Percentiles rank a stretch among this genome's conserved stretches.
phyloP scores from a whole-genome alignment of 73 alveolate species.

The Blepharisma stoltei region DNA sequence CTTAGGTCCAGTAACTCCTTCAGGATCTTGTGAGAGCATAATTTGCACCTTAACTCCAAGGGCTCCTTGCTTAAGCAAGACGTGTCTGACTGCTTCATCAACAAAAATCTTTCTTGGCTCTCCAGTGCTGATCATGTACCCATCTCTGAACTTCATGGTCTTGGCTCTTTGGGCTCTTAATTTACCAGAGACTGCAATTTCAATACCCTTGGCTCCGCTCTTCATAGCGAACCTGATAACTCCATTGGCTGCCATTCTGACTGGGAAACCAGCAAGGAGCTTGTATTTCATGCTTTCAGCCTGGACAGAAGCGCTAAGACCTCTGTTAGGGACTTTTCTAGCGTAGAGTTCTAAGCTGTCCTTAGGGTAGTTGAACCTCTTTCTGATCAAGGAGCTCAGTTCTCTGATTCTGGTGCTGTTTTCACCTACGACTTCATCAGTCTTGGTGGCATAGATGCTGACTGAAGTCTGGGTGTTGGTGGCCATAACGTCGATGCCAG shows the following conservation, averaged over 20 bases:
- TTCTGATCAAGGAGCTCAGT: slow-evolving; percentile 91
- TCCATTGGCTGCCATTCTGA: slow-evolving; percentile 95
- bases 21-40: slow-evolving; percentile 63
- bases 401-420: slow-evolving; percentile 89
- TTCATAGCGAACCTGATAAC: slow-evolving; percentile 79
- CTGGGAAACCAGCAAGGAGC: slow-evolving; percentile 93
- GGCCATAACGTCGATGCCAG: slow-evolving; percentile 95
- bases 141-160: slow-evolving; percentile 94
- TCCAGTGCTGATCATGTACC: slow-evolving; percentile 96
- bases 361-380: slow-evolving; percentile 92
- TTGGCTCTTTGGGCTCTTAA: slow-evolving; percentile 97
- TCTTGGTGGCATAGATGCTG: slow-evolving; percentile 89
- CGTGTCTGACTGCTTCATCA: slow-evolving; percentile 93
- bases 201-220: slow-evolving; percentile 68
- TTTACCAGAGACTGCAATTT: slow-evolving; percentile 95
- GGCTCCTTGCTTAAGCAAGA: slow-evolving; percentile 94
- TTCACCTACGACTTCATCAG: slow-evolving; percentile 85
- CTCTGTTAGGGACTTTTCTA: slow-evolving; percentile 87
- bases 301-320: slow-evolving; percentile 94
- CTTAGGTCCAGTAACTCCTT: slow-evolving; percentile 63
- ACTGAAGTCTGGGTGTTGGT: slow-evolving; percentile 93
- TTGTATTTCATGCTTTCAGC: slow-evolving; percentile 94
- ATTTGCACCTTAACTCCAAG: slow-evolving; percentile 93
- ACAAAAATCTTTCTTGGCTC: slow-evolving; percentile 91
- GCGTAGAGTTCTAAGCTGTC: slow-evolving; percentile 87